Base-by-base conservation (phyloP, 208 protist genomes). In the Acanthamoeba divionensis region DNA sequence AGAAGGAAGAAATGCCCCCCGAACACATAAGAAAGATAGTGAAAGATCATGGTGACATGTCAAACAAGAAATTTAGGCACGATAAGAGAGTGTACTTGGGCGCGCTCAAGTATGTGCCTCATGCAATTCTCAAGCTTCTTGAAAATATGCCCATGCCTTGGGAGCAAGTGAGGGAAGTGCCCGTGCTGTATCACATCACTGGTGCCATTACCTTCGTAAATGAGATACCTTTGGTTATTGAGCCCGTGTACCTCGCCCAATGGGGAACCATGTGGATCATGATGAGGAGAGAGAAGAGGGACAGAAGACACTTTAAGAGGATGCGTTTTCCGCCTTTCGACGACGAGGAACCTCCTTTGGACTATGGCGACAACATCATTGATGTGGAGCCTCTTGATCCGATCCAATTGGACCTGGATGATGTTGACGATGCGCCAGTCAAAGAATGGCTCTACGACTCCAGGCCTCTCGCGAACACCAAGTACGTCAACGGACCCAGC, bases 71-170 rank as follows among this genome's bases (percentile, higher is more conserved):
- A 90, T 99, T 99, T 90, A 97, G 98, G 41, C 96, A 99, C 31
- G 99, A 99, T 93, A 99, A 99, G 57, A 97, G 99, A 83, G 96
- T 99, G 26, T 99, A 99, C 91, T 96, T 99, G 7, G 99, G 98
- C 26, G 98, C 99, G 65, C 93, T 99, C 31, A 96, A 96, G 85
- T 99, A 99, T 93, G 95, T 99, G 55, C 99, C 99, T 13, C 98
- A 99, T 75, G 99, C 99, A 9, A 94, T 99, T 12, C 96, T 98
- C 90, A 99, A 99, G 96, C 95, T 99, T 36, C 93, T 99, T 2
- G 99, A 99, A 94, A 99, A 99, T 90, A 99, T 99, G 96, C 99
- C 99, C n/a, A 99, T 99, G 98, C 96, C 96, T 41, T 97, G 96
- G 96, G 96, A 97, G 83, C 93, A 96, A 87, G 91, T 96, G 38